Conservation (phyloP, 257 asterid genomes). For the Parsonsia alboflavescens region DNA sequence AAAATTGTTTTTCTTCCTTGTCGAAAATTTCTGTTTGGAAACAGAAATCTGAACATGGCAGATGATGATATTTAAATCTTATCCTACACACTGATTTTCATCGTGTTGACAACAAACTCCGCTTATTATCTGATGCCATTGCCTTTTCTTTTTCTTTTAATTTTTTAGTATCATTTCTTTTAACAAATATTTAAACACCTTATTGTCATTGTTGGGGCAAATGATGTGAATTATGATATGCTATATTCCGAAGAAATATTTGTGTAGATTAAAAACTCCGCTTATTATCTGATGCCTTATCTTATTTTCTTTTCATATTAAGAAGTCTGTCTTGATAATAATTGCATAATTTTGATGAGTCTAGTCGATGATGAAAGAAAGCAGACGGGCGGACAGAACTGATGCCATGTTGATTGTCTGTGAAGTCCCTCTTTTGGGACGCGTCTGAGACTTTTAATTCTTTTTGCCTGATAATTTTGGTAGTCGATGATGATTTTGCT, state of each 20-base stretch:
- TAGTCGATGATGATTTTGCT: constrained; percentile 40
- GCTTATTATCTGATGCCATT: constrained; percentile 79
- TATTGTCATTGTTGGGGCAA: constrained; percentile 2
- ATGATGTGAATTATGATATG: constrained; percentile 19
- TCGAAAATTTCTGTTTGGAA: background rate
- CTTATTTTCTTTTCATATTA: background rate
- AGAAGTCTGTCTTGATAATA: background rate
- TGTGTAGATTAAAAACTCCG: constrained; percentile 25
- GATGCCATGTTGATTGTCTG: constrained; percentile 94
- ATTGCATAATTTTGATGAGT: background rate
- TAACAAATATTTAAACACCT: background rate
- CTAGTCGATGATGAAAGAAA: constrained; percentile 44
- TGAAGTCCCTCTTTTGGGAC: constrained; percentile 43
- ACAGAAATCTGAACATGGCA: constrained; percentile 25
- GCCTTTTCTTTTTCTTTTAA: background rate
- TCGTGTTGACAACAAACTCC: constrained; percentile 57
- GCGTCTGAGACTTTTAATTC: constrained; percentile 37
- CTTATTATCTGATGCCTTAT: constrained; percentile 24
- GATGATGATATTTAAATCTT: constrained; percentile 41
- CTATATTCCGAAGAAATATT: constrained; percentile 20
- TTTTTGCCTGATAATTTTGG: background rate
- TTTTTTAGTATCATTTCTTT: background rate
- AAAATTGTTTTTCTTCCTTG: background rate
- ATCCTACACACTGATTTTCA: constrained; percentile 57
- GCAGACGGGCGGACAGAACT: constrained; percentile 96